phyloP scores from a whole-genome alignment of 495 filamentous ascomycete genomes.

The Annulohypoxylon nitens region DNA sequence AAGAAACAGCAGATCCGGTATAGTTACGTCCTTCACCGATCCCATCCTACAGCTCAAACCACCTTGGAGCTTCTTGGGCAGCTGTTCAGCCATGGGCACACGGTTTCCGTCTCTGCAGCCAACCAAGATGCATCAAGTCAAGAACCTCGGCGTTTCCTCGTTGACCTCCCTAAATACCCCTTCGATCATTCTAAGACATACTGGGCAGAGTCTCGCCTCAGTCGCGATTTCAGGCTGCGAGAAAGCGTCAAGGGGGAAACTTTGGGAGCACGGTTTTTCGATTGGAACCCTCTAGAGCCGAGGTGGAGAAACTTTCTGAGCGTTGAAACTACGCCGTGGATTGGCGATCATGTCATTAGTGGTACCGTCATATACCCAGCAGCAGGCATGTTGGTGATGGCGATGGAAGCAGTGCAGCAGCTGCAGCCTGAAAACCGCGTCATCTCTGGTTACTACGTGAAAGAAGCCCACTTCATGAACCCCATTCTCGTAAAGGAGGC shows the following conservation, averaged over 20 bases:
- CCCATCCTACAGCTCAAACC: constrained; percentile 29
- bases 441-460: constrained; percentile 50
- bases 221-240: constrained; percentile 46
- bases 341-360: constrained; percentile 60
- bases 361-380: constrained; percentile 66
- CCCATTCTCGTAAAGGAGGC: constrained; percentile 52
- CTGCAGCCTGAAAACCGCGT: constrained; percentile 31
- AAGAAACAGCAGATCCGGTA: constrained; percentile 43
- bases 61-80: constrained; percentile 32
- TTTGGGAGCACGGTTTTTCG: constrained; percentile 40
- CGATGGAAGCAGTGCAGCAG: constrained; percentile 61
- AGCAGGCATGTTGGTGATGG: constrained; percentile 66
- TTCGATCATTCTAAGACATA: constrained; percentile 49
- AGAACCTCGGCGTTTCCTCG: constrained; percentile 34
- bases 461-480: constrained; percentile 51
- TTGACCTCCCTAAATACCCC: constrained; percentile 46
- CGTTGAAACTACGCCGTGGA: constrained; percentile 61
- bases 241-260: constrained; percentile 39
- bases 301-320: constrained; percentile 62
- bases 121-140: constrained; percentile 29
- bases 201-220: constrained; percentile 53
- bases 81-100: constrained; percentile 37
- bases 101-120: constrained; percentile 40
- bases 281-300: constrained; percentile 46
- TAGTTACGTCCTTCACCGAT: constrained; percentile 37